Conservation (phyloP, 306 rosid genomes). For the Vigna radiata region DNA sequence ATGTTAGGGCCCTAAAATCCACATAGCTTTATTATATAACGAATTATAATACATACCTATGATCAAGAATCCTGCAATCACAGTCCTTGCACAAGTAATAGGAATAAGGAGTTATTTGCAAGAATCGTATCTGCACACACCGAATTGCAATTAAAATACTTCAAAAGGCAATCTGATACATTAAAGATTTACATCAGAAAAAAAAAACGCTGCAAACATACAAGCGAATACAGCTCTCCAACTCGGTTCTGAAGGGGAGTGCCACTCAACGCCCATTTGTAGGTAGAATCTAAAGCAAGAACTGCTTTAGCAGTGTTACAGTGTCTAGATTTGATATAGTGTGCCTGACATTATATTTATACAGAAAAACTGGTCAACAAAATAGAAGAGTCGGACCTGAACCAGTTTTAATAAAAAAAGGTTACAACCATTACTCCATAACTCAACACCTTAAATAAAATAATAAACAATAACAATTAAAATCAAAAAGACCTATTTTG, state of each 20-base stretch:
- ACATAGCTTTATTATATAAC: background rate
- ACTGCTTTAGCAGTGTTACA: constrained; percentile 86
- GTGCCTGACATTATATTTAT: constrained; percentile 62
- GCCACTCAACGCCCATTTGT: constrained; percentile 96
- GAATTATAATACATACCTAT: constrained; percentile 66
- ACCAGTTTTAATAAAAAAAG: background rate
- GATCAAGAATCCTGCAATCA: constrained; percentile 87
- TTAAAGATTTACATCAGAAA: constrained; percentile 8
- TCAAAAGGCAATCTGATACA: constrained; percentile 27
- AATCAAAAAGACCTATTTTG: background rate
- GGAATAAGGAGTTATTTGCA: constrained; percentile 83
- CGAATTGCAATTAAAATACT: constrained; percentile 41
- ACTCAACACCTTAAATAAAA: constrained; percentile 9
- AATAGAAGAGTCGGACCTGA: background rate
- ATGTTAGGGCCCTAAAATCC: background rate
- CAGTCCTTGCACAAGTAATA: constrained; percentile 90
- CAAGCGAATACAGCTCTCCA: constrained; percentile 90
- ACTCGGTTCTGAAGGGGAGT: constrained; percentile 93
- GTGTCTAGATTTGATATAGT: constrained; percentile 71
- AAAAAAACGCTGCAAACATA: constrained; percentile 39
- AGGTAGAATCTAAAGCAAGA: constrained; percentile 78
- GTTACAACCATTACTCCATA: background rate
- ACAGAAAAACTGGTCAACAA: constrained; percentile 21
- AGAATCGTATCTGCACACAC: constrained; percentile 76
- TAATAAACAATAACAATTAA: background rate